Base-by-base conservation (phyloP, 352 stramenopile species). In the Phytophthora pini region DNA sequence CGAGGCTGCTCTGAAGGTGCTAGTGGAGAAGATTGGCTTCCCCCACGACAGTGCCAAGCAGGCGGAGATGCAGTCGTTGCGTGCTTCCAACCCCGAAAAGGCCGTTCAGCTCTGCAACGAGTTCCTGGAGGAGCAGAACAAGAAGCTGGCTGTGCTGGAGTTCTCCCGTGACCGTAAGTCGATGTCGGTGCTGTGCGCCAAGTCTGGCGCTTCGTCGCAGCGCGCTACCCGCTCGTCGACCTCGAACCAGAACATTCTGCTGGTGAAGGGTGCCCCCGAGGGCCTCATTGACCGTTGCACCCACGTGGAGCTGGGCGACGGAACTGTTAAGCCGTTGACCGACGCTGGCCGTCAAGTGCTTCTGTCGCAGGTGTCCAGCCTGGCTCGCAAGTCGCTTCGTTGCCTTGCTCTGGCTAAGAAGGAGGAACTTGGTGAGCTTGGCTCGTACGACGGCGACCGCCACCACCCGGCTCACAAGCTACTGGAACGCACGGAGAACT, bases 191-290 rank as follows among this genome's bases (percentile, higher is more conserved):
- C 72, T 99, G 10, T 97, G 82, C 72, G 53, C 84, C 10, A 92
- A 89, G 78, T 52, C 68, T 27, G 63, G 55, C 11, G 49, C 62
- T 12, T 55, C 66, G 4, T 34, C 68, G 3, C 67, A 76, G 31
- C 83, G 81, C 27, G 62, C 85, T 15, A 93, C 83, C 12, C 84
- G 87, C 43, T 93, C 87, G 52, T 72, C 80, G 6, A 68, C 79
- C 0, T 75, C 82, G 9, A 81, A 83, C 56, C 82, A 89, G 59
- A 99, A 99, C 75, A 70, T 98, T 46, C 77, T 99, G 15, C 93
- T 99, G 38, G 97, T 99, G 12, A 99, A 99, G 84, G 98, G 98
- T 49, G 98, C 98, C 13, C 96, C 98, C 1, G 98, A 99, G 75
- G 87, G 97, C 13, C 72, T 99, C 2, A 80, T 99, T 55, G 86